Conservation (phyloP, 2,329 filamentous ascomycete species). For the Aspergillus sp. region DNA sequence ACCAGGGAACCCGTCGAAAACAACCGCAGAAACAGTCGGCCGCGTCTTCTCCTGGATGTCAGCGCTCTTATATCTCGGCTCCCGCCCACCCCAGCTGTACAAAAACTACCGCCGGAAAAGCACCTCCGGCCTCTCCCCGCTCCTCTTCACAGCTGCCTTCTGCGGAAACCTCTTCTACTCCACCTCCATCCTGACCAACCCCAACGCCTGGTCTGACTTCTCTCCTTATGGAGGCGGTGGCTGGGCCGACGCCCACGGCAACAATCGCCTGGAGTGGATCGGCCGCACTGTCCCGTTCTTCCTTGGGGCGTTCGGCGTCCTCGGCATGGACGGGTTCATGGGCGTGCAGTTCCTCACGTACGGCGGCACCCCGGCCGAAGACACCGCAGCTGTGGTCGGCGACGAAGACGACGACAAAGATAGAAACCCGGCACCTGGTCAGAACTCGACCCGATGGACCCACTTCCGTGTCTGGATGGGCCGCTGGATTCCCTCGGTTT, state of each 20-base stretch:
- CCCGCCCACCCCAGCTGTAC: conserved; percentile 55
- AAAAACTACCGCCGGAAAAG: conserved; percentile 56
- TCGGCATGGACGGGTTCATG: conserved; percentile 53
- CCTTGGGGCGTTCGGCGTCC: conserved; percentile 55
- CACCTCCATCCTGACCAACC: conserved; percentile 52
- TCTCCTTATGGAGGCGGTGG: conserved; percentile 48
- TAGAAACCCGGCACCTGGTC: no score
- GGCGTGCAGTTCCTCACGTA: conserved; percentile 55
- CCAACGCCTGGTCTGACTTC: conserved; percentile 52
- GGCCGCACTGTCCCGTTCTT: conserved; percentile 53
- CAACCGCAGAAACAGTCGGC: conserved; percentile 37
- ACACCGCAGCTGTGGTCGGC: conserved; percentile 37
- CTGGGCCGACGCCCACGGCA: conserved; percentile 51
- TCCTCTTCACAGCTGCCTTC: conserved; percentile 58
- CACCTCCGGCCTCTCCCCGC: conserved; percentile 53
- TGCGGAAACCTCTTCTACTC: conserved; percentile 61
- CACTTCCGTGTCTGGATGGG: conserved; percentile 56
- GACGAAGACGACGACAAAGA: no score
- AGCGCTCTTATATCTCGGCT: conserved; percentile 49
- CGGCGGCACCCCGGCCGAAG: conserved; percentile 41
- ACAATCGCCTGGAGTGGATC: conserved; percentile 48
- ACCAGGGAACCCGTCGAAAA: conserved; percentile 9
- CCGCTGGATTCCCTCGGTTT: conserved; percentile 51
- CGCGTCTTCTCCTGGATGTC: conserved; percentile 48
- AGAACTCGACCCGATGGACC: conserved; percentile 42